phyloP scores from a whole-genome alignment of 805 yeast genomes.

The Candida verbasci region DNA sequence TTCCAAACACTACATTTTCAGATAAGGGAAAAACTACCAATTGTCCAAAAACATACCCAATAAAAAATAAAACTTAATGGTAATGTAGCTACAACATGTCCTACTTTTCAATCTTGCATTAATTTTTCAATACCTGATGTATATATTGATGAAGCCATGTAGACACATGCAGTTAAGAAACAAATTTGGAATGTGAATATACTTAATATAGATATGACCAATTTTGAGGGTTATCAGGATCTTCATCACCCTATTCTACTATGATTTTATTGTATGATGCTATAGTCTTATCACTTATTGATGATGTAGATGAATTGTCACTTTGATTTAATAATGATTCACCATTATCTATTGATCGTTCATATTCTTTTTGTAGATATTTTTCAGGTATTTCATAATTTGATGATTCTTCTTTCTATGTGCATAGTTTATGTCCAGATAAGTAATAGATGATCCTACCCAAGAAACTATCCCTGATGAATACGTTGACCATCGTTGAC shows the following conservation, averaged over 20 bases:
- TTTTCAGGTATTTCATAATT: conserved; percentile 24
- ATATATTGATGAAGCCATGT: conserved; percentile 54
- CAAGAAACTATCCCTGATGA: conserved; percentile 27
- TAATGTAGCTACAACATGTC: conserved; percentile 42
- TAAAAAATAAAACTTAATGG: conserved; percentile 52
- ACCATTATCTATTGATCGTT: not conserved
- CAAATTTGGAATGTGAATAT: conserved; percentile 33
- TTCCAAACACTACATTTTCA: conserved; percentile 51
- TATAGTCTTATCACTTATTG: not conserved
- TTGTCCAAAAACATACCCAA: conserved; percentile 63
- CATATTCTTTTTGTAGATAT: conserved; percentile 10
- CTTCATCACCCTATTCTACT: conserved; percentile 38
- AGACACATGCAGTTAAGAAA: conserved; percentile 45
- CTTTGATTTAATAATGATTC: not conserved
- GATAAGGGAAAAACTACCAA: conserved; percentile 55
- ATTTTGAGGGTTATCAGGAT: conserved; percentile 53
- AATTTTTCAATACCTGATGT: conserved; percentile 49
- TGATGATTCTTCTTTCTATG: conserved; percentile 21
- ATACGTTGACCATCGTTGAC: conserved; percentile 9
- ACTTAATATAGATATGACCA: conserved; percentile 46
- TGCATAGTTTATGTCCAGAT: conserved; percentile 18
- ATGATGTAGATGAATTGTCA: not conserved
- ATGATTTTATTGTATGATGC: conserved; percentile 6
- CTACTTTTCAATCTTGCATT: conserved; percentile 41
- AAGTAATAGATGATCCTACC: conserved; percentile 23